A percentile compares a stretch with the other conserved stretches of the same genome.
Conservation (phyloP, 1,139 yeast species). For the Hemisphaericaspora lyxosophila region DNA sequence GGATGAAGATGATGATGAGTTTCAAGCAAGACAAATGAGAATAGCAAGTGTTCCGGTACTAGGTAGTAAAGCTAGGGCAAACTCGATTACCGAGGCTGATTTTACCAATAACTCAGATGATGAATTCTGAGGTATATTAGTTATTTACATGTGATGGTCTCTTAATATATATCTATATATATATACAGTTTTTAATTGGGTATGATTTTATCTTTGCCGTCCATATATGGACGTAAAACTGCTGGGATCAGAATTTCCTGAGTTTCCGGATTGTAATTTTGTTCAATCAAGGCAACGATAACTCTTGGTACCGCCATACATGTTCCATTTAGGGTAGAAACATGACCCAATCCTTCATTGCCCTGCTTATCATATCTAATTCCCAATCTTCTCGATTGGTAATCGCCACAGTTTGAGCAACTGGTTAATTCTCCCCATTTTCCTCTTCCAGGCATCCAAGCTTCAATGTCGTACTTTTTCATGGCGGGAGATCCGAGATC, state of each 20-base stretch:
- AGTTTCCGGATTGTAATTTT: constrained; percentile 62
- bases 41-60: constrained; percentile 32
- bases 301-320: constrained; percentile 95
- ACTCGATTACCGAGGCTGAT: constrained; percentile 3
- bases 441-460: constrained; percentile 98
- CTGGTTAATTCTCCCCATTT: constrained; percentile 93
- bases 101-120: constrained; percentile 26
- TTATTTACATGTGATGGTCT: constrained; percentile 1
- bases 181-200: constrained; percentile 14
- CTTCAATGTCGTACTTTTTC: constrained; percentile 91
- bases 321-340: constrained; percentile 90
- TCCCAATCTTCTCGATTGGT: constrained; percentile 80
- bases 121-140: constrained; percentile 11
- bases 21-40: constrained; percentile 19
- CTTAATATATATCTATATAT: constrained; percentile 1
- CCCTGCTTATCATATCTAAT: constrained; percentile 45
- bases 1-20: constrained; percentile 1
- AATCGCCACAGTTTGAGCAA: constrained; percentile 89
- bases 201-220: constrained; percentile 44
- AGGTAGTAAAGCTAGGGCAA: neutral
- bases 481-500: constrained; percentile 94
- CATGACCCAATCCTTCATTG: constrained; percentile 42
- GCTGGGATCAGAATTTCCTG: constrained; percentile 64
- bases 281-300: constrained; percentile 84
- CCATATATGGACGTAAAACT: constrained; percentile 69